Percentiles rank a stretch among this genome's conserved stretches.
Evolutionary conservation across 225 moss, liverwort and hornwort species (phyloP).

Genomic region (Rhytidiadelphus loreus): DNA sequence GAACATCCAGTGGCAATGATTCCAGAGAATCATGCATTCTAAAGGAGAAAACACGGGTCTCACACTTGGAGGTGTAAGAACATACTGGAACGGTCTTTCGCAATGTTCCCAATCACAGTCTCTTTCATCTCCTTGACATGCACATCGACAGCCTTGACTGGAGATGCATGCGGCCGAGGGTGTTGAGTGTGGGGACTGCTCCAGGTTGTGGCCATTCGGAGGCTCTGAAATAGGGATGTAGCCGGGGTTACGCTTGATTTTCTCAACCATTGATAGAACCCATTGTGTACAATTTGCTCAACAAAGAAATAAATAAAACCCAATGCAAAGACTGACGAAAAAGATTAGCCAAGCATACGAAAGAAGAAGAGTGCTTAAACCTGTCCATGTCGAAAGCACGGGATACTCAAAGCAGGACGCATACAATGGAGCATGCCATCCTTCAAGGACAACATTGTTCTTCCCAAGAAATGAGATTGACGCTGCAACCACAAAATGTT

Average conservation of each 20-base stretch:
- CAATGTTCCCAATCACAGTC: conserved; percentile 27
- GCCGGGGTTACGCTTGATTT: background rate
- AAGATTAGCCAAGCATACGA: background rate
- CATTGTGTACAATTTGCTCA: background rate
- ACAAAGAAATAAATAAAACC: background rate
- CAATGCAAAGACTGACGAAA: background rate
- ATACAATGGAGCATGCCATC: conserved; percentile 26
- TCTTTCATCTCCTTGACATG: conserved; percentile 15
- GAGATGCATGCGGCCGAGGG: background rate
- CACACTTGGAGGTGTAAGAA: background rate
- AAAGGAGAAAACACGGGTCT: background rate
- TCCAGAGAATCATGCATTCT: background rate
- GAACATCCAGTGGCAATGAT: background rate
- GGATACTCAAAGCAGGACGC: conserved; percentile 12
- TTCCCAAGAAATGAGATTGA: background rate
- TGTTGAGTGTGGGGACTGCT: background rate
- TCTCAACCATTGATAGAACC: background rate
- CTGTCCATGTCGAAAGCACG: conserved; percentile 20
- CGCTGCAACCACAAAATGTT: background rate
- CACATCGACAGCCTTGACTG: conserved; percentile 1
- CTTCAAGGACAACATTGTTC: conserved; percentile 21
- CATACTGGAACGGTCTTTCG: conserved; percentile 18
- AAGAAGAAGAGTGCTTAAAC: background rate
- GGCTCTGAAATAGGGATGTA: background rate
- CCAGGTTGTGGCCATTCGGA: conserved; percentile 17